These are phyloP conservation scores for Heimioporus sp. DNA, from an alignment of 768 basidiomycete genomes.

Conservation along the genomic window DNA sequence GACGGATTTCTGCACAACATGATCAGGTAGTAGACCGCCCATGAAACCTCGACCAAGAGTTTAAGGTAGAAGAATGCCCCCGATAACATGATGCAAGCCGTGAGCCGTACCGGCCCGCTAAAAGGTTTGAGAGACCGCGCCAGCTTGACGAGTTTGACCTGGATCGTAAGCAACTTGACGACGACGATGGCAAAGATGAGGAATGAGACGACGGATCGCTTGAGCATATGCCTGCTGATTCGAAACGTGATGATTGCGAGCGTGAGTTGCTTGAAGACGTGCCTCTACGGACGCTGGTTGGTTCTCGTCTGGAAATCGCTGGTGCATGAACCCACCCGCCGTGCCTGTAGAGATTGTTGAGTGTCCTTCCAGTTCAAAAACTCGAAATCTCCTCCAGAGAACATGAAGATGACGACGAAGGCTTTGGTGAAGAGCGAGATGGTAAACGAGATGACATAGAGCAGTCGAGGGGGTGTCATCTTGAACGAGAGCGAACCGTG, in stretches of 20 bases:
- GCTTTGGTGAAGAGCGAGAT: conserved; percentile 21
- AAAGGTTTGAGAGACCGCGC: conserved; percentile 25
- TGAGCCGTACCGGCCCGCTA: conserved; percentile 24
- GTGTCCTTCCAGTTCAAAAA: conserved; percentile 11
- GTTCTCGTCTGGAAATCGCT: background rate
- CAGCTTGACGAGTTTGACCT: conserved; percentile 29
- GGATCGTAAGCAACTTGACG: conserved; percentile 28
- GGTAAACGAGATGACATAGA: conserved; percentile 13
- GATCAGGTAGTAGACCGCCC: conserved; percentile 27
- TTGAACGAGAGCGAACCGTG: conserved; percentile 1
- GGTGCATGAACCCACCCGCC: conserved; percentile 11
- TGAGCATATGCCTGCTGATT: conserved; percentile 27
- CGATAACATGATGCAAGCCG: conserved; percentile 21
- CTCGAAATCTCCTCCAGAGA: conserved; percentile 20
- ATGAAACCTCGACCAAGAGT: conserved; percentile 24
- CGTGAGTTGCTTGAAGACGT: conserved; percentile 22
- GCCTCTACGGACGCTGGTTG: conserved; percentile 9
- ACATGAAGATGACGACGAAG: conserved; percentile 15
- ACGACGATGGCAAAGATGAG: conserved; percentile 30
- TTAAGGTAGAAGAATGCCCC: conserved; percentile 29
- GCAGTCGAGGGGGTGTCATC: conserved; percentile 15
- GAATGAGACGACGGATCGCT: conserved; percentile 27
- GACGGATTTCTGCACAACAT: conserved; percentile 28
- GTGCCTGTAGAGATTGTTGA: conserved; percentile 20
- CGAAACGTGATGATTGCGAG: conserved; percentile 27